Base-by-base conservation (phyloP, 1,284 basidiomycete species). In the Laetiporus sulphureus region DNA sequence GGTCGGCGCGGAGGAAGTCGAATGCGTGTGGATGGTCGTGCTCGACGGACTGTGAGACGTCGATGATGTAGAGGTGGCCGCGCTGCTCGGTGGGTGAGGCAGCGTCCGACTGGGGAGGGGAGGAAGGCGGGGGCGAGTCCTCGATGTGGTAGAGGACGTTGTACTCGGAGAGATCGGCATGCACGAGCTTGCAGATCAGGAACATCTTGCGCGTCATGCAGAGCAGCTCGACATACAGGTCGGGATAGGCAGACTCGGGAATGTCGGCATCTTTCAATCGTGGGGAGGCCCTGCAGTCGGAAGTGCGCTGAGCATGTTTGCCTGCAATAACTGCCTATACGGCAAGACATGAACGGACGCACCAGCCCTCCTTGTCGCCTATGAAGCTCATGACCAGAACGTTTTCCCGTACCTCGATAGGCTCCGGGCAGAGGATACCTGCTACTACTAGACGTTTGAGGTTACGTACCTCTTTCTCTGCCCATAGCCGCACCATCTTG, bases 401-500 rank as follows among this genome's bases (percentile, higher is more conserved):
- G 56, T 99, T 98, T 61, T 98, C 94, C 40, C 94, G 76, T 18
- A 97, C 89, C 62, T 99, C 96, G 20, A 96, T 62, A 1, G 93
- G 90, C 36, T 86, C 81, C 0, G 96, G 96, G 49, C 89, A 91
- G 21, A 78, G 73, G 36, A 99, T 77, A 0, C 89, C 93, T 5
- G 91, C 91, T 20, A 80, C 66, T 7, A 78, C 72, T 35, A 99
- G 68, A 8, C 96, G 76, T 57, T 88, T 87, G 48, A 99, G 66
- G 58, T 99, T 99, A 15, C 96, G 79, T 81, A 97, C 87, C 63
- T 99, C 96, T 66, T 99, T 99, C 64, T 99, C 96, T 0, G 96
- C 96, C 96, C 96, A 99, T 5, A 99, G 68, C 10, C 91, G 78
- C 13, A 99, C 95, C 95, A 99, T 99, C 67, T 99, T 99, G 30